Conservation (phyloP, 2,329 filamentous ascomycete species). For the Fusarium siculi region DNA sequence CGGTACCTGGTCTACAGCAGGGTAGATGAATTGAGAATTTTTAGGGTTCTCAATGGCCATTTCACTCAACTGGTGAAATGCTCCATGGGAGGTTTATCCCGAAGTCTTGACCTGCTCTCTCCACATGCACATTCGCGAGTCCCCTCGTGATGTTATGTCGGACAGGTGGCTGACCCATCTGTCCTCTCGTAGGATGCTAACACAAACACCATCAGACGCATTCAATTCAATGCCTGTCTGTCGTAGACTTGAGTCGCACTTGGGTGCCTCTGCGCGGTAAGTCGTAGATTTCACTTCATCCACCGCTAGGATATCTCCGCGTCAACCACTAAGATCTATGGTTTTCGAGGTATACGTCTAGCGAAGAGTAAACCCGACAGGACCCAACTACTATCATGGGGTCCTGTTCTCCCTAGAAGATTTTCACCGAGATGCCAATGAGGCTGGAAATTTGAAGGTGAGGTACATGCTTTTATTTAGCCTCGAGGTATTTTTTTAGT, state of each 20-base stretch:
- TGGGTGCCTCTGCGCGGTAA: slow-evolving; percentile 18
- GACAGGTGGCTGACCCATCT: slow-evolving; percentile 13
- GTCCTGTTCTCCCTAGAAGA: slow-evolving; percentile 81
- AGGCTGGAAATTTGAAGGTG: slow-evolving; percentile 85
- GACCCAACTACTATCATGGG: slow-evolving; percentile 59
- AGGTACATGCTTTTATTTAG: slow-evolving; percentile 68
- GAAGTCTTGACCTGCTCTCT: slow-evolving; percentile 60
- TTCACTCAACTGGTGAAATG: slow-evolving; percentile 75
- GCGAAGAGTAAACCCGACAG: slow-evolving; percentile 77
- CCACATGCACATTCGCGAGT: slow-evolving; percentile 31
- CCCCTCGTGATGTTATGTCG: slow-evolving; percentile 26
- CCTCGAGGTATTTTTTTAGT: not conserved
- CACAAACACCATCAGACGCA: slow-evolving; percentile 15
- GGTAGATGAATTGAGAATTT: slow-evolving; percentile 58
- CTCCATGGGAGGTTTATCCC: slow-evolving; percentile 80
- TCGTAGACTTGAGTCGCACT: slow-evolving; percentile 35
- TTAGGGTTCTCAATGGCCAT: slow-evolving; percentile 74
- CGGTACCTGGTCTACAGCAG: slow-evolving; percentile 49
- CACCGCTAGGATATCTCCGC: slow-evolving; percentile 89
- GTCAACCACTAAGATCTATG: slow-evolving; percentile 75
- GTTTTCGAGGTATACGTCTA: slow-evolving; percentile 93
- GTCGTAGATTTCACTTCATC: slow-evolving; percentile 36
- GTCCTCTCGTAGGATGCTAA: slow-evolving; percentile 32
- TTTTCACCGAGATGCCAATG: slow-evolving; percentile 73
- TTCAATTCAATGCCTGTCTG: slow-evolving; percentile 2